Percentiles rank a stretch among this genome's conserved stretches.
Evolutionary conservation across 768 basidiomycete species (phyloP).

Genomic region (Bullera alba): DNA sequence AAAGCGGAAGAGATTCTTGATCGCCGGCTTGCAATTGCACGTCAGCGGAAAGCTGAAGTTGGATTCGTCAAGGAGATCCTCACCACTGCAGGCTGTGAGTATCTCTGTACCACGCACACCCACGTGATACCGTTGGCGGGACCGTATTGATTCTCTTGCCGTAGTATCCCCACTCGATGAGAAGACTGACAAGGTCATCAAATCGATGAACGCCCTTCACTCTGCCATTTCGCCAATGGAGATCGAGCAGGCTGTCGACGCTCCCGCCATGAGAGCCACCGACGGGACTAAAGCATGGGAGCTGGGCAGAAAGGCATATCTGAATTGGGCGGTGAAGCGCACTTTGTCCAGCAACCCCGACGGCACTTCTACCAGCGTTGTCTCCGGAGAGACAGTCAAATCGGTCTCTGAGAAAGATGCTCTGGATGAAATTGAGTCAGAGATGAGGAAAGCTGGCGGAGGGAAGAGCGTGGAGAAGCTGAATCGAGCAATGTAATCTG

Average conservation of each 20-base stretch:
- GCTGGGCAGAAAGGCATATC: conserved; percentile 63
- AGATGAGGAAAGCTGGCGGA: conserved; percentile 6
- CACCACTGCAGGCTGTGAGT: conserved; percentile 33
- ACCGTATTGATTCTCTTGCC: neutral
- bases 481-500: too few relatives aligned
- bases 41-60: conserved; percentile 34
- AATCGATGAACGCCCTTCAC: conserved; percentile 48
- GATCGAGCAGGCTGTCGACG: conserved; percentile 44
- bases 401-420: conserved; percentile 3
- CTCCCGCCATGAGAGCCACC: conserved; percentile 12
- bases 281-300: conserved; percentile 74
- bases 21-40: conserved; percentile 50
- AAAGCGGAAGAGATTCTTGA: conserved; percentile 54
- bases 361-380: neutral
- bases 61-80: conserved; percentile 37
- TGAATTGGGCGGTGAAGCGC: conserved; percentile 62
- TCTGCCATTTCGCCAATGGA: conserved; percentile 50
- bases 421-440: conserved; percentile 18
- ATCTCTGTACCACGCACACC: conserved; percentile 4
- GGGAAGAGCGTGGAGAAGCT: conserved; percentile 8
- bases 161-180: conserved; percentile 24
- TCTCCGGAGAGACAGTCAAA: too few relatives aligned
- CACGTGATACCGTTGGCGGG: neutral
- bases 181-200: conserved; percentile 12
- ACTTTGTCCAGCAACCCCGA: neutral